phyloP scores from a whole-genome alignment of 352 stramenopile species.

The Peronospora destructor region DNA sequence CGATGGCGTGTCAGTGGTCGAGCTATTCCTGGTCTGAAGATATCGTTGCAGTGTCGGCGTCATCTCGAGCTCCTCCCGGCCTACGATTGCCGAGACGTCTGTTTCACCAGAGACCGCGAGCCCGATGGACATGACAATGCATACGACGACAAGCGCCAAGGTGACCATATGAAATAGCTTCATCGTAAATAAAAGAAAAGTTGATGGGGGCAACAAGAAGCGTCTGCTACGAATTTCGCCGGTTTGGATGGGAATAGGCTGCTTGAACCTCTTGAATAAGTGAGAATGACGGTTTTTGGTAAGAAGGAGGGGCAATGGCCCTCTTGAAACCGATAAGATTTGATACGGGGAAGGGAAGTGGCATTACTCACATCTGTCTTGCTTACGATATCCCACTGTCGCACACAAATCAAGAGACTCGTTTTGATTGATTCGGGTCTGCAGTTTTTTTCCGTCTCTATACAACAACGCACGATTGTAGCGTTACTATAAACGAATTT shows the following conservation, averaged over 20 bases:
- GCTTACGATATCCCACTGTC: not conserved
- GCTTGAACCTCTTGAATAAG: conserved; percentile 32
- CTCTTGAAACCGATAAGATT: not conserved
- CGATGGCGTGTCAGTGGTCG: conserved; percentile 3
- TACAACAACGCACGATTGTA: not conserved
- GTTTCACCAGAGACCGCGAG: conserved; percentile 7
- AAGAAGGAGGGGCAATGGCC: not conserved
- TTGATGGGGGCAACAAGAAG: not conserved
- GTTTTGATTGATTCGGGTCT: not conserved
- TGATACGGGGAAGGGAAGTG: not conserved
- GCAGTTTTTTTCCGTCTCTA: not conserved
- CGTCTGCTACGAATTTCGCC: no score
- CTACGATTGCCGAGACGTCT: conserved; percentile 12
- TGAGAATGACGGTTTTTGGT: conserved; percentile 12
- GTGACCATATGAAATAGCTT: conserved; percentile 31
- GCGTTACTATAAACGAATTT: not conserved
- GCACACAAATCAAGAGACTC: not conserved
- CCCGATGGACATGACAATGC: conserved; percentile 6
- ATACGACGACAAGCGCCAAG: conserved; percentile 21
- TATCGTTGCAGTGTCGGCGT: conserved; percentile 18
- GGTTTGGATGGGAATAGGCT: not conserved
- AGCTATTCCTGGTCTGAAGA: conserved; percentile 19
- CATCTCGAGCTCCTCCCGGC: conserved; percentile 14
- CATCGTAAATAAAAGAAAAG: conserved; percentile 12
- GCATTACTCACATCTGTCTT: not conserved